Percentiles rank a stretch among this genome's conserved stretches.
Evolutionary conservation across 2,329 filamentous ascomycete species (phyloP).

Genomic region (Thelonectria olida): DNA sequence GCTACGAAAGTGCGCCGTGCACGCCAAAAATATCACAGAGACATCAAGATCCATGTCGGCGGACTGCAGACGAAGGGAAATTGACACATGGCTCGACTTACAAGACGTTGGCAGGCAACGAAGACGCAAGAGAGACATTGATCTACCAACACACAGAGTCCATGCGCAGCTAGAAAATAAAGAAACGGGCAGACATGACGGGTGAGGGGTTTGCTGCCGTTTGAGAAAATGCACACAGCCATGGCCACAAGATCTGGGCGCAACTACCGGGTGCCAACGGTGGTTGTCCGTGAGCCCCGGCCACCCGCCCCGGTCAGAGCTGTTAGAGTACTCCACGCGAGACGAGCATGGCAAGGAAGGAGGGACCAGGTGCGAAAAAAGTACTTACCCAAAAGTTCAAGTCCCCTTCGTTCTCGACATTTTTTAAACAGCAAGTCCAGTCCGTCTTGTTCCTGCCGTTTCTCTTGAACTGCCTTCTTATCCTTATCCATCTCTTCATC

Average conservation of each 20-base stretch:
- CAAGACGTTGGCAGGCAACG: too few species aligned
- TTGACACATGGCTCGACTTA: neutral
- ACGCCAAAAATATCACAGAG: neutral
- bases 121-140: too few species aligned
- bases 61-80: neutral
- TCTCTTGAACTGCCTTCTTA: too few species aligned
- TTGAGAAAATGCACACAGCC: too few species aligned
- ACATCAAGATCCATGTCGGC: neutral
- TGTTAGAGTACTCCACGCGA: neutral
- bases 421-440: conserved; percentile 2
- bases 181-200: too few species aligned
- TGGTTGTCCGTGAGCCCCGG: neutral
- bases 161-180: too few species aligned
- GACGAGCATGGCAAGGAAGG: conserved; percentile 13
- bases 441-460: conserved; percentile 1
- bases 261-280: neutral
- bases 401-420: neutral
- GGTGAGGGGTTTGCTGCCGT: too few species aligned
- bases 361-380: conserved; percentile 17
- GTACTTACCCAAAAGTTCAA: conserved; percentile 2
- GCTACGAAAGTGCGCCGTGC: neutral
- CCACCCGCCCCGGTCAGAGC: neutral
- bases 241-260: neutral
- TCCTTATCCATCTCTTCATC: too few species aligned
- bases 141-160: too few species aligned